phyloP scores from a whole-genome alignment of 202 grass and related monocot genomes.

The Eragrostis tef region DNA sequence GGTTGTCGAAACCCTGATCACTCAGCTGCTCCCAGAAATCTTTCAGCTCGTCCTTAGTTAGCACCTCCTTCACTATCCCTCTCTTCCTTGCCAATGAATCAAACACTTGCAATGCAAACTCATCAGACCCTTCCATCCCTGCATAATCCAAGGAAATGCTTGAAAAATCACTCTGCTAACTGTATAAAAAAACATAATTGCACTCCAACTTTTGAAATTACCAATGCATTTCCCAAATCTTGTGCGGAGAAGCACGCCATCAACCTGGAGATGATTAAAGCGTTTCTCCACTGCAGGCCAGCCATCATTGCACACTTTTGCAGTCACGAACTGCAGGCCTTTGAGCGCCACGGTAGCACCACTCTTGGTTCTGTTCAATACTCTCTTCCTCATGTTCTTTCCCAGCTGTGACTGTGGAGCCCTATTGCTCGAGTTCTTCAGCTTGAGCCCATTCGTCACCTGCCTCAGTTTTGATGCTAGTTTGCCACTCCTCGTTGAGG shows the following conservation, averaged over 20 bases:
- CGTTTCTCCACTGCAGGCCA: constrained; percentile 80
- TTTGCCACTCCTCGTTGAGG: constrained; percentile 55
- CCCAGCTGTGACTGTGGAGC: constrained; percentile 20
- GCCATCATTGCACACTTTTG: constrained; percentile 65
- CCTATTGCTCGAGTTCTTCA: constrained; percentile 52
- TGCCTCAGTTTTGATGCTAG: constrained; percentile 58
- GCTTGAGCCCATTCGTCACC: constrained; percentile 62
- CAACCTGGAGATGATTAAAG: constrained; percentile 69
- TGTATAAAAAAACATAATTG: neutral
- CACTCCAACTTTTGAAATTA: constrained; percentile 46
- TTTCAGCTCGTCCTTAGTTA: constrained; percentile 86
- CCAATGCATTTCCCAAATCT: constrained; percentile 94
- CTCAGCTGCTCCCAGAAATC: constrained; percentile 91
- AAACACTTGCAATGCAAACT: constrained; percentile 78
- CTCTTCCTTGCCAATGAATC: constrained; percentile 86
- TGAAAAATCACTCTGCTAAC: constrained; percentile 3
- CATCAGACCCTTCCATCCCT: constrained; percentile 92
- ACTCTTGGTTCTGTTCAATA: constrained; percentile 66
- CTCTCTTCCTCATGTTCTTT: constrained; percentile 49
- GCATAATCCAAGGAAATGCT: constrained; percentile 42
- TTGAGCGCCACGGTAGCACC: constrained; percentile 69
- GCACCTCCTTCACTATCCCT: constrained; percentile 64
- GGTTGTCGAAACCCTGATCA: constrained; percentile 78
- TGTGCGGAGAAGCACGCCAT: constrained; percentile 71
- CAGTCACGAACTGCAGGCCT: constrained; percentile 75